A percentile compares a stretch with the other conserved stretches of the same genome.
Evolutionary conservation across 73 alveolate species (phyloP).

Genomic region (Tetrahymena elliotti): DNA sequence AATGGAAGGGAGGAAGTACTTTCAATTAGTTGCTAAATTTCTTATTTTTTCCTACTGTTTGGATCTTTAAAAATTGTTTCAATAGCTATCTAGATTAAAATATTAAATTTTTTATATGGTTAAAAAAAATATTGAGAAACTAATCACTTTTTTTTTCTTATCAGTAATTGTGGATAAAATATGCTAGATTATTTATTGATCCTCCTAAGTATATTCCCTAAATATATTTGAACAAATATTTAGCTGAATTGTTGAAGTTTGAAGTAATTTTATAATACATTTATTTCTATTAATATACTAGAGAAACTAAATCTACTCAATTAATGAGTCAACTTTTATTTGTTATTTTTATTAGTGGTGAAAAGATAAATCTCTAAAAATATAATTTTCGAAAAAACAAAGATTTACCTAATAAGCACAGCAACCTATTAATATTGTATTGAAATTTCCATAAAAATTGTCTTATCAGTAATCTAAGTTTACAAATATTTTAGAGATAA

Average conservation of each 20-base stretch:
- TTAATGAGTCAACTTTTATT: background rate
- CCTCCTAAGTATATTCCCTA: background rate
- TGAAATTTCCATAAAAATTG: no score
- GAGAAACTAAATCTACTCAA: background rate
- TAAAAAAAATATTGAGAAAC: background rate
- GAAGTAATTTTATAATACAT: background rate
- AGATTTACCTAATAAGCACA: no score
- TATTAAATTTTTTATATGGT: background rate
- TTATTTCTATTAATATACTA: background rate
- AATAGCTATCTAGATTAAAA: background rate
- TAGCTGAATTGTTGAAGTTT: background rate
- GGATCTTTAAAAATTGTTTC: background rate
- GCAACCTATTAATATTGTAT: no score
- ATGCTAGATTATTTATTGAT: background rate
- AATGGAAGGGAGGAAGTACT: background rate
- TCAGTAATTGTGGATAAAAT: background rate
- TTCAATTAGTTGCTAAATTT: background rate
- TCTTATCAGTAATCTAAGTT: no score
- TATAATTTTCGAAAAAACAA: background rate
- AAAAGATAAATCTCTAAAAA: background rate
- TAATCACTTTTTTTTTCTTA: background rate
- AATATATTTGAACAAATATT: background rate
- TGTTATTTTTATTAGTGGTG: background rate
- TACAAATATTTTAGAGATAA: no score
- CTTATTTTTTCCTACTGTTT: background rate